These are phyloP conservation scores for Phlyctochytrium bullatum DNA, from an alignment of 192 early-diverging fungal genomes.

Conservation along the genomic window DNA sequence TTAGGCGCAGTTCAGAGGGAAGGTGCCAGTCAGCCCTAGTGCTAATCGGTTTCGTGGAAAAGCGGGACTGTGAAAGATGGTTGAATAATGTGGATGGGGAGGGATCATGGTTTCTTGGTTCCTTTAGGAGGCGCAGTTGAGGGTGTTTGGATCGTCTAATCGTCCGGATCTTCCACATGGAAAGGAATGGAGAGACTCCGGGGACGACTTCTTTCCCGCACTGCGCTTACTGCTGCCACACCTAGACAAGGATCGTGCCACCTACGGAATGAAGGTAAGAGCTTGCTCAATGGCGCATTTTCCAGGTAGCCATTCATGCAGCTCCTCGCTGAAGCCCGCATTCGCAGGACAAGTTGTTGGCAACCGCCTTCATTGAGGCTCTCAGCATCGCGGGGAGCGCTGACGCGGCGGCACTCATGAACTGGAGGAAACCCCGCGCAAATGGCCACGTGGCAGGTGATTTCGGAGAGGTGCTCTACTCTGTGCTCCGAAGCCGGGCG, in stretches of 20 bases:
- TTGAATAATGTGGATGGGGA: too few species aligned
- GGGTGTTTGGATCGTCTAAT: too few species aligned
- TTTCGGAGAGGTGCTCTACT: constrained; percentile 54
- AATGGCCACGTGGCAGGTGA: constrained; percentile 46
- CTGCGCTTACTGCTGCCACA: constrained; percentile 42
- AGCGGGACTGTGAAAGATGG: too few species aligned
- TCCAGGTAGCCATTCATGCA: too few species aligned
- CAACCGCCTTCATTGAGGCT: constrained; percentile 58
- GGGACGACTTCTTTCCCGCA: constrained; percentile 24
- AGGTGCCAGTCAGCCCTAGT: too few species aligned
- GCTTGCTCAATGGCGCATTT: too few species aligned
- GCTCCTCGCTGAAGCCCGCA: too few species aligned
- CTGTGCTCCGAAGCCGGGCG: constrained; percentile 35
- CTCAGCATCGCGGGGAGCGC: constrained; percentile 47
- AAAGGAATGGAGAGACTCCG: constrained; percentile 18
- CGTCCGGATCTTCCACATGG: too few species aligned
- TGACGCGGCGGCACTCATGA: constrained; percentile 67
- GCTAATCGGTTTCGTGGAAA: too few species aligned
- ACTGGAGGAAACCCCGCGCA: constrained; percentile 62
- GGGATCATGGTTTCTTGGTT: too few species aligned
- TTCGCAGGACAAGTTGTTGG: constrained; percentile 63
- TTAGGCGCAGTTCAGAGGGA: too few species aligned
- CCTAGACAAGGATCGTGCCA: constrained; percentile 52
- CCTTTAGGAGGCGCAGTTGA: too few species aligned
- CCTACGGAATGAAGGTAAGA: constrained; percentile 72